Evolutionary conservation across 306 rosid genomes (phyloP), one percentile per base, ranked within the genome.

Genomic region (Cicer pinnatifidum): DNA sequence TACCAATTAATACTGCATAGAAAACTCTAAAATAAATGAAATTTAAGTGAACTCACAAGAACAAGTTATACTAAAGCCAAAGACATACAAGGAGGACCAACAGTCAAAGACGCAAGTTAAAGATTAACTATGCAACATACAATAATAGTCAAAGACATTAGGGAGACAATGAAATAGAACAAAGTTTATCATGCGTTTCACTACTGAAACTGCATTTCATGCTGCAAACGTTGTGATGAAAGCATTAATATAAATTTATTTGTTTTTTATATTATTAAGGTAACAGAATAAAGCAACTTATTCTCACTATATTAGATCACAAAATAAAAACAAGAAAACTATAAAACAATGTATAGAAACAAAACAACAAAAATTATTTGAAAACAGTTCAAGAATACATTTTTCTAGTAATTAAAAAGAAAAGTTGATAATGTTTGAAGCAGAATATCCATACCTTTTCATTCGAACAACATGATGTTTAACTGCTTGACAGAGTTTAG

Each of bases 401-500:
- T 20, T 20, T n/a, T 0, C 0, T 43, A 20, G 8, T 19, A 40
- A 79, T 19, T 79, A 54, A 23, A 51, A 11, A 60, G 12, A 43
- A 15, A 62, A 76, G 19, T 28, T 75, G 8, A 50, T 1, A 47
- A 1, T 20, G 23, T 20, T 0, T 17, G 4, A 59, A 45, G 28
- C 9, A 73, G 44, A 75, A 60, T 15, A 9, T 41, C 8, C 80
- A 11, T 17, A 89, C 97, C 93, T 88, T 89, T 82, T 88, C 79
- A 92, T 75, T 75, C 90, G 75, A 62, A 71, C 77, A 71, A 92
- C 87, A 43, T 89, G 90, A 47, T 84, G 84, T 71, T 87, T 89
- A 8, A 92, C 90, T 6, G 89, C 96, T 53, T 72, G 78, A 70
- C 97, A 89, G 33, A 92, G 78, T 62, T 89, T 90, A 9, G 92